phyloP scores from a whole-genome alignment of 1,284 basidiomycete species.

The Coniferiporia weirii region DNA sequence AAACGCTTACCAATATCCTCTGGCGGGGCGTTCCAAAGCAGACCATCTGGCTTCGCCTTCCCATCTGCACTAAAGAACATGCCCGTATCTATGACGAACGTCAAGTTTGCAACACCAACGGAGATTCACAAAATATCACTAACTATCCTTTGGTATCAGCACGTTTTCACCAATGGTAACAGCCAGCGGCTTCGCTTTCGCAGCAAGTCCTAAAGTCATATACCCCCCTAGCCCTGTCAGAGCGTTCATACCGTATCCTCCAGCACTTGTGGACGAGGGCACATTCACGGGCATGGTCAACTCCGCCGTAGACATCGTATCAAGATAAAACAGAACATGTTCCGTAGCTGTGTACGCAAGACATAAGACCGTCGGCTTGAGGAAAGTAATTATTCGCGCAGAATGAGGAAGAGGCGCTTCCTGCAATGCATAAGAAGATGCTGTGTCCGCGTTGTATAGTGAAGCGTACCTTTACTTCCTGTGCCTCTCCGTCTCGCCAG shows the following conservation, averaged over 20 bases:
- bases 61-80: constrained; percentile 70
- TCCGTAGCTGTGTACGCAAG: constrained; percentile 76
- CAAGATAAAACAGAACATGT: constrained; percentile 69
- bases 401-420: constrained; percentile 83
- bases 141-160: constrained; percentile 78
- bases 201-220: constrained; percentile 78
- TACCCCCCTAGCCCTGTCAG: constrained; percentile 82
- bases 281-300: constrained; percentile 45
- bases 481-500: constrained; percentile 82
- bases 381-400: constrained; percentile 68
- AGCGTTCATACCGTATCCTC: constrained; percentile 59
- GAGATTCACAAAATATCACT: constrained; percentile 28
- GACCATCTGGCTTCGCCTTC: constrained; percentile 51
- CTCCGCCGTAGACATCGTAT: constrained; percentile 53
- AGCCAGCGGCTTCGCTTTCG: constrained; percentile 65
- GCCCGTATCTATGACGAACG: constrained; percentile 52
- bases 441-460: constrained; percentile 12
- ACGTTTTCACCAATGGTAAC: constrained; percentile 65
- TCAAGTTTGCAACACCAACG: constrained; percentile 2
- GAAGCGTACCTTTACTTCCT: constrained; percentile 59
- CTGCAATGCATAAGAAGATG: constrained; percentile 34
- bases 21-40: constrained; percentile 79
- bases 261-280: constrained; percentile 34
- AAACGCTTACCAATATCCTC: constrained; percentile 66
- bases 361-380: constrained; percentile 58